phyloP scores from a whole-genome alignment of 2,329 filamentous ascomycete genomes.

The Diaporthe caulivora region DNA sequence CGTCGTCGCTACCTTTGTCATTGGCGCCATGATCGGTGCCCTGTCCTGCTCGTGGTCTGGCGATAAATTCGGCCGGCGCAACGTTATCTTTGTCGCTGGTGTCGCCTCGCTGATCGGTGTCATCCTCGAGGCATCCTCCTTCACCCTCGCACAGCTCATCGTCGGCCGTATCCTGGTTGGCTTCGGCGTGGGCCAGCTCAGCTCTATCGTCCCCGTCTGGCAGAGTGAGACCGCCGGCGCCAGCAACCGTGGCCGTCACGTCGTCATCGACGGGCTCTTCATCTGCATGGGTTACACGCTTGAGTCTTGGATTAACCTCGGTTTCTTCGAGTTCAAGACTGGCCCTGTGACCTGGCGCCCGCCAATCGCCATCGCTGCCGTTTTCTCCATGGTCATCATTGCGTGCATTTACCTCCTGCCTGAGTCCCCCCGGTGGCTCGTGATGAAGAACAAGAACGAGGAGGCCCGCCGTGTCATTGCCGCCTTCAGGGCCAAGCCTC shows the following conservation, averaged over 20 bases:
- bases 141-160: constrained; percentile 61
- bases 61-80: constrained; percentile 62
- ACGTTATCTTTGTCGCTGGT: constrained; percentile 62
- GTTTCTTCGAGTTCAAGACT: constrained; percentile 40
- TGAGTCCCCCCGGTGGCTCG: constrained; percentile 41
- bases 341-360: constrained; percentile 41
- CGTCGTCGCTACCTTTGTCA: constrained; percentile 42
- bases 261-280: constrained; percentile 43
- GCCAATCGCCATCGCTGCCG: constrained; percentile 37
- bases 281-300: constrained; percentile 40
- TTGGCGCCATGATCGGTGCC: constrained; percentile 43
- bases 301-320: constrained; percentile 42
- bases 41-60: constrained; percentile 49
- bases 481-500: constrained; percentile 38
- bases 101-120: constrained; percentile 63
- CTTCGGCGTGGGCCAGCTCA: constrained; percentile 58
- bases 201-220: constrained; percentile 57
- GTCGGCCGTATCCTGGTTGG: constrained; percentile 64
- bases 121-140: constrained; percentile 60
- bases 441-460: constrained; percentile 35
- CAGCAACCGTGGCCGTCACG: constrained; percentile 42
- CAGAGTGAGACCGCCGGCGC: constrained; percentile 44
- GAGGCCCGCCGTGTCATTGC: constrained; percentile 39
- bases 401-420: constrained; percentile 38
- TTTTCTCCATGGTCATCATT: constrained; percentile 38